A percentile compares a stretch with the other conserved stretches of the same genome.
Conservation (phyloP, 1,284 basidiomycete genomes). For the Irpex lacteus region DNA sequence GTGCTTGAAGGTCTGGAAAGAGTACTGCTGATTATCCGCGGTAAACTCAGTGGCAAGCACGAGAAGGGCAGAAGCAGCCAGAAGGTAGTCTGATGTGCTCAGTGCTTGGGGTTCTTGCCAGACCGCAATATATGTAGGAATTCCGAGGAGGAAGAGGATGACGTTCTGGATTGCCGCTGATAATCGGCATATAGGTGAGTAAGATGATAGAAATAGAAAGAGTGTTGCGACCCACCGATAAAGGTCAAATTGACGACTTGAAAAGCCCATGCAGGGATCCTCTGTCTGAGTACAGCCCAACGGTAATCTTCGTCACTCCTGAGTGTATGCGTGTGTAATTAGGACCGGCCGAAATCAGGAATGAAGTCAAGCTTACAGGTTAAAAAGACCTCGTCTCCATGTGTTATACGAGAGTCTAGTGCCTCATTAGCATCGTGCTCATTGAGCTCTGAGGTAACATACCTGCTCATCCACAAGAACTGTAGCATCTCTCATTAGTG, state of each 20-base stretch:
- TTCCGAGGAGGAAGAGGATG: constrained; percentile 72
- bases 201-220: not conserved
- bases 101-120: constrained; percentile 56
- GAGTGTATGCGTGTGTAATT: not conserved
- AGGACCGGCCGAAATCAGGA: not conserved
- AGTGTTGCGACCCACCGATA: constrained; percentile 49
- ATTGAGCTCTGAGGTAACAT: constrained; percentile 8
- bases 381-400: constrained; percentile 81
- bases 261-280: constrained; percentile 71
- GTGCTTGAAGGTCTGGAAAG: constrained; percentile 81
- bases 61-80: constrained; percentile 58
- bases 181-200: not conserved
- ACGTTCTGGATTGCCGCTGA: constrained; percentile 74
- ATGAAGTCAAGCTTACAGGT: constrained; percentile 41
- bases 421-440: not conserved
- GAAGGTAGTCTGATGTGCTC: constrained; percentile 60
- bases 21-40: constrained; percentile 90
- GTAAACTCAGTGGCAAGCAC: constrained; percentile 72
- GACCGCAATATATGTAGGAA: constrained; percentile 56
- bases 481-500: constrained; percentile 22
- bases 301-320: constrained; percentile 88
- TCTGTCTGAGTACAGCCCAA: constrained; percentile 75
- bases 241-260: constrained; percentile 81
- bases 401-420: constrained; percentile 81
- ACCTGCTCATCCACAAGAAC: constrained; percentile 69